Percentiles rank a stretch among this genome's conserved stretches.
Conservation (phyloP, 108 stramenopile species). For the Mayamaea pseudoterrestris region DNA sequence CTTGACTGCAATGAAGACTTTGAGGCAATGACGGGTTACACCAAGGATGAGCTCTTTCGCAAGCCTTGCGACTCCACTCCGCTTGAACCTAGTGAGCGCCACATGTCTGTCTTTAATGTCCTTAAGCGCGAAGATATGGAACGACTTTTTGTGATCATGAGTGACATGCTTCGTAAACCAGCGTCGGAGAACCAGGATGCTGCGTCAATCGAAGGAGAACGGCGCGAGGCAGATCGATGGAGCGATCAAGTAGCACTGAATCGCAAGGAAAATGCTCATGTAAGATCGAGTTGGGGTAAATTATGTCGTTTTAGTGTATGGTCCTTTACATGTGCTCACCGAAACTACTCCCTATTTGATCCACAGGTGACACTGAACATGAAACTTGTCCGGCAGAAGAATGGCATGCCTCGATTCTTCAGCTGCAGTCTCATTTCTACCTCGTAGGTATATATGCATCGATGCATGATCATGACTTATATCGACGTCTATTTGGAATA, state of each 20-base stretch:
- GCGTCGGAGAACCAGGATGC: not conserved
- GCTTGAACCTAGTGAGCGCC: slow-evolving; percentile 13
- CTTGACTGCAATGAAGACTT: slow-evolving; percentile 72
- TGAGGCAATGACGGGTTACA: slow-evolving; percentile 31
- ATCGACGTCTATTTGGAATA: too few species aligned
- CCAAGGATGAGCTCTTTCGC: slow-evolving; percentile 16
- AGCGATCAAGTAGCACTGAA: slow-evolving; percentile 35
- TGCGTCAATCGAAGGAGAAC: not conserved
- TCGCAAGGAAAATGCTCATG: slow-evolving; percentile 21
- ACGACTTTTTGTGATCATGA: slow-evolving; percentile 60
- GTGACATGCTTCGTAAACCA: slow-evolving; percentile 36
- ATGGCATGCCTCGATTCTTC: slow-evolving; percentile 73
- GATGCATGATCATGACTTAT: too few species aligned
- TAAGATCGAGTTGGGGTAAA: slow-evolving; percentile 9
- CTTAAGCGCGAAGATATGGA: slow-evolving; percentile 69
- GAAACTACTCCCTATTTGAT: too few species aligned
- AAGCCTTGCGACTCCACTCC: not conserved
- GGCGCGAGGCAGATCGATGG: slow-evolving; percentile 36
- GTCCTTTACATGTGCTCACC: slow-evolving; percentile 8
- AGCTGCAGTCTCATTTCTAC: slow-evolving; percentile 67
- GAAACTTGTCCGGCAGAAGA: slow-evolving; percentile 45
- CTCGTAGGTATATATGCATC: too few species aligned
- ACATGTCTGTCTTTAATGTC: slow-evolving; percentile 67
- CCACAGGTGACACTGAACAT: slow-evolving; percentile 55
- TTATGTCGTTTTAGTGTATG: not conserved